These are phyloP conservation scores for Beauveria pseudobassiana DNA, from an alignment of 2,329 filamentous ascomycete species.

Conservation along the genomic window DNA sequence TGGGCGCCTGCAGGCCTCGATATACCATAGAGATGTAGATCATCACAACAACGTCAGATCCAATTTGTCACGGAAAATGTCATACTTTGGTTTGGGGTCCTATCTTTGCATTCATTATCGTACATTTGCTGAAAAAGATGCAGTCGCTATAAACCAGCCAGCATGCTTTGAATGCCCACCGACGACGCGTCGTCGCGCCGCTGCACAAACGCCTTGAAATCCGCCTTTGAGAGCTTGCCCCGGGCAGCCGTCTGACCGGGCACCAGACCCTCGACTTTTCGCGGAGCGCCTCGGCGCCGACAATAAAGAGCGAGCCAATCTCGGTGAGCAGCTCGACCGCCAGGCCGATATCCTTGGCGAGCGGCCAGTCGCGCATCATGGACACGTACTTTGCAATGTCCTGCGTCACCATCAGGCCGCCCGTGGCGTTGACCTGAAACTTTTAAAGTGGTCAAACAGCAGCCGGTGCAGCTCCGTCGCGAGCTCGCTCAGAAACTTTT, in stretches of 20 bases:
- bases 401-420: conserved; percentile 90
- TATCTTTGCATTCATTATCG: conserved; percentile 16
- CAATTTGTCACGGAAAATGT: not conserved
- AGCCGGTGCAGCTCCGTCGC: conserved; percentile 69
- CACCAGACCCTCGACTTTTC: conserved; percentile 57
- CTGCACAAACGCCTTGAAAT: conserved; percentile 78
- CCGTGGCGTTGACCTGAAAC: conserved; percentile 86
- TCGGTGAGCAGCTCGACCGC: conserved; percentile 82
- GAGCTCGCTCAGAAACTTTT: conserved; percentile 75
- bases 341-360: conserved; percentile 58
- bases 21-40: not conserved
- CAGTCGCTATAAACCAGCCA: conserved; percentile 50
- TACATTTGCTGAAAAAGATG: not conserved
- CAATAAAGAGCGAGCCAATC: conserved; percentile 92
- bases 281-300: conserved; percentile 69
- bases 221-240: conserved; percentile 55
- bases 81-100: not conserved
- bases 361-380: conserved; percentile 73
- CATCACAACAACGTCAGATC: not conserved
- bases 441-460: conserved; percentile 91
- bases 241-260: conserved; percentile 33
- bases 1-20: not conserved
- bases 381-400: conserved; percentile 92
- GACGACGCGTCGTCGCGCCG: conserved; percentile 77
- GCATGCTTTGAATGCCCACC: conserved; percentile 73